phyloP scores from a whole-genome alignment of 1,139 yeast species.

The Candida labiduridarum region DNA sequence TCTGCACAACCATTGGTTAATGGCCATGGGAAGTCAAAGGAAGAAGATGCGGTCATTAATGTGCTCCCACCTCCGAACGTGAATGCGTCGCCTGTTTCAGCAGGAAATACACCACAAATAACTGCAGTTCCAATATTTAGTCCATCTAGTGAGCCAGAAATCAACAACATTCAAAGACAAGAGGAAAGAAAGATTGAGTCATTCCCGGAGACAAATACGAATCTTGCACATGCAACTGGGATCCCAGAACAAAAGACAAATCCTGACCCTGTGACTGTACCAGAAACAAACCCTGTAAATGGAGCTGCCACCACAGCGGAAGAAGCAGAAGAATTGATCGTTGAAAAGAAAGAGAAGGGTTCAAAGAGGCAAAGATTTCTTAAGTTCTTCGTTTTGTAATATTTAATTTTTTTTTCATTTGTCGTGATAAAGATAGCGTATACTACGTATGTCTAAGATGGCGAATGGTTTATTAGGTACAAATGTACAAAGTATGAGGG shows the following conservation, averaged over 20 bases:
- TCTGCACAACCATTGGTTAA: not conserved
- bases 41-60: not conserved
- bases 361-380: not conserved
- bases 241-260: too few relatives aligned
- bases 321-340: not conserved
- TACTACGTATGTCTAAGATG: too few relatives aligned
- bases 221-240: not conserved
- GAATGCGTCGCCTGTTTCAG: not conserved
- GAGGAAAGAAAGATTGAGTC: too few relatives aligned
- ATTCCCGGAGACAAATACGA: too few relatives aligned
- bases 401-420: not conserved
- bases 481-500: too few relatives aligned
- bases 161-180: too few relatives aligned
- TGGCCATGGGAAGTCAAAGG: not conserved
- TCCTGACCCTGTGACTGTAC: not conserved
- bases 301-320: not conserved
- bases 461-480: too few relatives aligned
- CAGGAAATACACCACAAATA: not conserved
- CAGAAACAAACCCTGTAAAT: not conserved
- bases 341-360: not conserved
- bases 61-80: not conserved
- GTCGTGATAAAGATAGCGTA: too few relatives aligned
- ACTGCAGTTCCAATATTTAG: not conserved
- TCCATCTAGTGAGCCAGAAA: not conserved
- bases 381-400: conserved; percentile 1